Evolutionary conservation across 2,329 filamentous ascomycete species (phyloP).

Genomic region (Diplodia scrobiculata): DNA sequence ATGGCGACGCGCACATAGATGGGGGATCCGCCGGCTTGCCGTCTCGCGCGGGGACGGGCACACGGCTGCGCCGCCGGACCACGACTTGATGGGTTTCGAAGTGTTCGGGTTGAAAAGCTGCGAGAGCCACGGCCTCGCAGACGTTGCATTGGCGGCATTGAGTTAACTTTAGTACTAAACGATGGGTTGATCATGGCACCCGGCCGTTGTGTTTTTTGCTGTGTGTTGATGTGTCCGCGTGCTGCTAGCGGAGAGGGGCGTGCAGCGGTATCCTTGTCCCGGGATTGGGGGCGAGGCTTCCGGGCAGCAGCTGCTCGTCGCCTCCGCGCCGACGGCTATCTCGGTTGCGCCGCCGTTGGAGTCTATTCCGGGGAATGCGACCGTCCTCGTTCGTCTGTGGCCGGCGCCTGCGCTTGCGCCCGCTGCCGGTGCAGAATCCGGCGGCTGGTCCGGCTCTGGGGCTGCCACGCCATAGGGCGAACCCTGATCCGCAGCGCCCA

Average conservation of each 20-base stretch:
- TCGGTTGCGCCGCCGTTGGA: conserved; percentile 7
- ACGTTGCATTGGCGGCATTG: conserved; percentile 25
- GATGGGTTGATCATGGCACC: conserved; percentile 25
- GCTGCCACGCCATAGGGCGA: conserved; percentile 12
- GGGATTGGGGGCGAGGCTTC: not conserved
- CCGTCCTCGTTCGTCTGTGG: not conserved
- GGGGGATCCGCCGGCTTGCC: conserved; percentile 2
- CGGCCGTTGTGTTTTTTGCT: not conserved
- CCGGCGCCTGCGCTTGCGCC: not conserved
- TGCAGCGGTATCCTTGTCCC: conserved; percentile 14
- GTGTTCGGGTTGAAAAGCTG: conserved; percentile 21
- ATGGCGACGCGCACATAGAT: conserved; percentile 11
- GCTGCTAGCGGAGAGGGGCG: conserved; percentile 12
- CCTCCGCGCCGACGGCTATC: not conserved
- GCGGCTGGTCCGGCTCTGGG: not conserved
- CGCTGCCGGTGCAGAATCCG: conserved; percentile 9
- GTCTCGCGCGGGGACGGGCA: not conserved
- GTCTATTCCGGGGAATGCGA: not conserved
- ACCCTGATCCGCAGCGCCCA: conserved; percentile 19
- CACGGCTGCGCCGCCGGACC: conserved; percentile 26
- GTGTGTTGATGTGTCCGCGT: conserved; percentile 11
- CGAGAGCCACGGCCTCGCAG: conserved; percentile 23
- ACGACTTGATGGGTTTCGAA: conserved; percentile 28
- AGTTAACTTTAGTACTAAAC: conserved; percentile 25
- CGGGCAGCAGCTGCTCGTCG: not conserved